Evolutionary conservation across 2,329 filamentous ascomycete genomes (phyloP).

Genomic region (Tolypocladium endophyticum): DNA sequence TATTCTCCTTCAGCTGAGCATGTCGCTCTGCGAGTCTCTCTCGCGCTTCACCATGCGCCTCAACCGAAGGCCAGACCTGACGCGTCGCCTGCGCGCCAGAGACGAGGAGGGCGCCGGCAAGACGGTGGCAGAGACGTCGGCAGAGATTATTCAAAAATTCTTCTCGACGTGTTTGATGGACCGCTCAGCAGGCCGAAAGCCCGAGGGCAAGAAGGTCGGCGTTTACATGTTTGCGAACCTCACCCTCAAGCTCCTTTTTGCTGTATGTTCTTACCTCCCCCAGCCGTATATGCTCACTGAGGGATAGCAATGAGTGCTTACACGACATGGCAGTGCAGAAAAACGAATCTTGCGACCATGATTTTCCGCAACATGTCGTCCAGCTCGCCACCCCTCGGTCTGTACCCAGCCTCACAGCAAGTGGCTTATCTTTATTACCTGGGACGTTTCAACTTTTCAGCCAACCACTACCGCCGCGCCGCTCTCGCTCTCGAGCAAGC

Average conservation of each 20-base stretch:
- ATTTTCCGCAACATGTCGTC: slow-evolving; percentile 83
- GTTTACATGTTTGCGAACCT: slow-evolving; percentile 91
- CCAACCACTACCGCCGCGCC: slow-evolving; percentile 71
- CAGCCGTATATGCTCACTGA: not conserved
- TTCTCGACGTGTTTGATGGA: slow-evolving; percentile 87
- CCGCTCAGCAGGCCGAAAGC: slow-evolving; percentile 56
- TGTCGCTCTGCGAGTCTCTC: slow-evolving; percentile 71
- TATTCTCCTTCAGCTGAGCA: slow-evolving; percentile 72
- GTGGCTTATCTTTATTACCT: slow-evolving; percentile 94
- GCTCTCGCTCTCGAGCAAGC: slow-evolving; percentile 66
- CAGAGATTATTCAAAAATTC: slow-evolving; percentile 80
- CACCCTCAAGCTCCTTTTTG: slow-evolving; percentile 78
- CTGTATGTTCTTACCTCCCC: slow-evolving; percentile 38
- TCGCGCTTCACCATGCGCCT: slow-evolving; percentile 76
- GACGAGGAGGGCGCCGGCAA: slow-evolving; percentile 58
- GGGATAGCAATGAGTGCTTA: not conserved
- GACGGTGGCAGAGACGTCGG: slow-evolving; percentile 75
- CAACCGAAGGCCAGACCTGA: slow-evolving; percentile 69
- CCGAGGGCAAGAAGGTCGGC: slow-evolving; percentile 75
- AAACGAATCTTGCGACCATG: slow-evolving; percentile 73
- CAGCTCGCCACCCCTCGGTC: slow-evolving; percentile 67
- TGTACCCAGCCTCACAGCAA: slow-evolving; percentile 77
- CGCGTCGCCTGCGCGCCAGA: slow-evolving; percentile 50
- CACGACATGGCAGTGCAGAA: slow-evolving; percentile 48
- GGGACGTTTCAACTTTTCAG: slow-evolving; percentile 79